Base-by-base conservation (phyloP, 2,329 filamentous ascomycete species). In the Verticillium dahliae region DNA sequence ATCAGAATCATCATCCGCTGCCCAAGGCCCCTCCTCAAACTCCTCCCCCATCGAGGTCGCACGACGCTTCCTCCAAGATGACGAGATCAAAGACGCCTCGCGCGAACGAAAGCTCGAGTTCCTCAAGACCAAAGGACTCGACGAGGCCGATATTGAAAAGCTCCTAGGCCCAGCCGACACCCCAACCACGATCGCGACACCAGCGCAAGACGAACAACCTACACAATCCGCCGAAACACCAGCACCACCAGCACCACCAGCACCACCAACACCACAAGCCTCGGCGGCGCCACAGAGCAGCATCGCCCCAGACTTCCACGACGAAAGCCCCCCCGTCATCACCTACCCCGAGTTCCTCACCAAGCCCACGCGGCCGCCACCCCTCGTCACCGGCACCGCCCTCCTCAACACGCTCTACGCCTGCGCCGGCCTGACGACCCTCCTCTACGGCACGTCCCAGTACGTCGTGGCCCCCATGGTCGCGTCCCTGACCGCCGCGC, bases 41-140 rank as follows among this genome's bases (percentile, higher is more conserved):
- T 50, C 41, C 41, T 22, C 18, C 18, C 27, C 52, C 27, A 33
- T 56, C 15, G 85, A 91, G 15, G 85, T 92, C 70, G 92, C 92
- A 34, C 81, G 83, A 54, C 84, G 81, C 60, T 97, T 97, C 70
- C 82, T 97, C 4, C 80, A 90, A 58, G 89, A 96, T 63, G 86
- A 90, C 7, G 80, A 82, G 22, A 90, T 97, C 62, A 85, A 83
- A 62, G 78, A 88, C 73, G 86, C 89, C 38, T 80, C 89, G 0
- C 80, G 81, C 55, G 88, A 91, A 61, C 88, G 86, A 74, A 96
- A 96, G 77, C 79, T 84, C 22, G 83, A 84, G 7, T 97, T 97
- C 67, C 77, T 97, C 1, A 82, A 87, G 69, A 85, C 85, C 58
- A 97, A 97, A 73, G 91, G 91, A 3, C 77, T 97, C 7, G 77